Conservation (phyloP, 805 yeast genomes). For the Starmerella tilneyi region DNA sequence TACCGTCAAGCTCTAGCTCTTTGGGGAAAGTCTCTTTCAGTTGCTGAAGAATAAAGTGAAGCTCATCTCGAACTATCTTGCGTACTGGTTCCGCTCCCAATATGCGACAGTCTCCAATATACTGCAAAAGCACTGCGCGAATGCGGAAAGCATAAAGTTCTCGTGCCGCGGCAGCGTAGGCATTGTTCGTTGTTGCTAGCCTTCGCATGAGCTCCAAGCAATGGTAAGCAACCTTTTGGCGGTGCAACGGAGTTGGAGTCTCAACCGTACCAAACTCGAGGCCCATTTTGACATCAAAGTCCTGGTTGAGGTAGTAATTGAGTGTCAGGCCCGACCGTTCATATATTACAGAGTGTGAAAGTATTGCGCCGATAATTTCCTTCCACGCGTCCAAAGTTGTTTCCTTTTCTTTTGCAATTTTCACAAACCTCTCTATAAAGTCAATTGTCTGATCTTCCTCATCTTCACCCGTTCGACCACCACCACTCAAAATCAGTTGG, state of each 20-base stretch:
- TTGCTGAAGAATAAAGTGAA: slow-evolving; percentile 31
- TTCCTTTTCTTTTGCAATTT: slow-evolving; percentile 25
- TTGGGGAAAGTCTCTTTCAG: slow-evolving; percentile 3
- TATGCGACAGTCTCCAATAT: slow-evolving; percentile 51
- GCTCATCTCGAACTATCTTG: slow-evolving; percentile 52
- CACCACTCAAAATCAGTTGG: slow-evolving; percentile 12
- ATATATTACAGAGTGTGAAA: slow-evolving; percentile 50
- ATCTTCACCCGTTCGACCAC: background rate
- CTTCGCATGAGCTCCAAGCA: slow-evolving; percentile 48
- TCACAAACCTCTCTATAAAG: slow-evolving; percentile 20
- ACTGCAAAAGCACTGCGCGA: slow-evolving; percentile 47
- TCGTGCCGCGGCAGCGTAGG: slow-evolving; percentile 8
- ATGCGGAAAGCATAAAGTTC: slow-evolving; percentile 14
- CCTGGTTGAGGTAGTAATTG: slow-evolving; percentile 31
- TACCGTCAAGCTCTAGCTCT: background rate
- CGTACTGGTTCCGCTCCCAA: slow-evolving; percentile 57
- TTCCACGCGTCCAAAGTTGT: slow-evolving; percentile 33
- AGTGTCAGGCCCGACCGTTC: slow-evolving; percentile 37
- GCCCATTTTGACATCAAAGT: slow-evolving; percentile 29
- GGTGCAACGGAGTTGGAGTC: slow-evolving; percentile 37
- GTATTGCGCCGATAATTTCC: slow-evolving; percentile 36
- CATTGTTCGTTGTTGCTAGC: slow-evolving; percentile 27
- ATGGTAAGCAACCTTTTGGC: slow-evolving; percentile 41
- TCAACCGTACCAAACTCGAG: slow-evolving; percentile 49
- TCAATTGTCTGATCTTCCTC: slow-evolving; percentile 6